Evolutionary conservation across 352 stramenopile genomes (phyloP).

Genomic region (Thalassiosira mediterranea): DNA sequence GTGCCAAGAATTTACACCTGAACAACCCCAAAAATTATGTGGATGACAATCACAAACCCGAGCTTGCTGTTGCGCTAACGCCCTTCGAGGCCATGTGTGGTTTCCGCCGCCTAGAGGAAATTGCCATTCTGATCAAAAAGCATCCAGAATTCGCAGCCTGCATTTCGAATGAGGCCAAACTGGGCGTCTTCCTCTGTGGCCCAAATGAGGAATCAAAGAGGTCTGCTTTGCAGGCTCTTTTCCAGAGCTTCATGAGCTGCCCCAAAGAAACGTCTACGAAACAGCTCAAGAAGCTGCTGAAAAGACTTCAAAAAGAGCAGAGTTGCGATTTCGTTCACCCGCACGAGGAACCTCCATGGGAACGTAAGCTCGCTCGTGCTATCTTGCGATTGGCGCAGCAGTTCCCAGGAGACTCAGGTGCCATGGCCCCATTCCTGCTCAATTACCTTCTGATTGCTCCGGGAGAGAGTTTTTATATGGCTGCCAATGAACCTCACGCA

Average conservation of each 20-base stretch:
- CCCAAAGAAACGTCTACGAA: slow-evolving; percentile 79
- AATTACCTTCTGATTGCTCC: slow-evolving; percentile 96
- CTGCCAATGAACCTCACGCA: slow-evolving; percentile 98
- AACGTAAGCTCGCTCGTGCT: slow-evolving; percentile 70
- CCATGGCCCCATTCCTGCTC: slow-evolving; percentile 97
- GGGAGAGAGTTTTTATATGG: slow-evolving; percentile 97
- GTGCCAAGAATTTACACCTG: slow-evolving; percentile 75
- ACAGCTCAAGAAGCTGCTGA: slow-evolving; percentile 87
- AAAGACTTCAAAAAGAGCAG: slow-evolving; percentile 84
- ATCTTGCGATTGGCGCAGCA: slow-evolving; percentile 92
- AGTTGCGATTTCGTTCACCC: slow-evolving; percentile 63
- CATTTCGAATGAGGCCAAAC: slow-evolving; percentile 76
- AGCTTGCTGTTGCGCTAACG: slow-evolving; percentile 98
- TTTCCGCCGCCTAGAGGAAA: slow-evolving; percentile 93
- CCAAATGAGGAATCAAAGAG: slow-evolving; percentile 59
- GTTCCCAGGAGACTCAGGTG: slow-evolving; percentile 96
- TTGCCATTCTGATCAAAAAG: slow-evolving; percentile 87
- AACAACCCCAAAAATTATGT: slow-evolving; percentile 93
- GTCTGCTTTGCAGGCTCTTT: slow-evolving; percentile 77
- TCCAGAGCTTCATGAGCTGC: slow-evolving; percentile 85
- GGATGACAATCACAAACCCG: slow-evolving; percentile 99
- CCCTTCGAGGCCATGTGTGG: slow-evolving; percentile 96
- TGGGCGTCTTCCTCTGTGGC: slow-evolving; percentile 65
- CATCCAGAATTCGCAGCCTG: slow-evolving; percentile 89
- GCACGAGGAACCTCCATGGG: slow-evolving; percentile 75